Evolutionary conservation across 257 asterid species (phyloP), one percentile per base, ranked within the genome.

Genomic region (Capsicum chinense): DNA sequence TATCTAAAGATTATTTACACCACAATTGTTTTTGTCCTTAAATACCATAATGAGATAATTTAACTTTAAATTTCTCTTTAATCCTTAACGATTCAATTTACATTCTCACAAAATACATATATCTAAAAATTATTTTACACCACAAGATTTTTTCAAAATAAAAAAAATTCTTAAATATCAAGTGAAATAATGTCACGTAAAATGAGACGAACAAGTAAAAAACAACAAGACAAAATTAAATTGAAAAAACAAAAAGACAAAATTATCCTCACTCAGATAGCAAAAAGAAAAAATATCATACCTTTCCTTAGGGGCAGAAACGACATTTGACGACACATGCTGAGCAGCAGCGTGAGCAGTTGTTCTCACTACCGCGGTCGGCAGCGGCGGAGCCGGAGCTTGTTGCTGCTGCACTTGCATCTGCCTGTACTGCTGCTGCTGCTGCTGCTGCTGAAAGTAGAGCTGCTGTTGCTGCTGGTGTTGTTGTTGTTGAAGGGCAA

Each of bases 231-330:
- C 14, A 19, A 62, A 62, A 62, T 64, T 5, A 64, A 54, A 50
- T 21, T 50, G n/a, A 52, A 26, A 76, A 3, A 26, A 21, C 1
- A 26, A 52, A 70, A 76, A 26, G 81, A 76, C 81, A 76, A 76
- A 76, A 47, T 52, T 76, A 52, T 76, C 63, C 63, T 76, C 48
- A 9, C 21, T 60, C 80, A 11, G 33, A 26, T 1, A 26, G 21
- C 42, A 5, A 63, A 39, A 21, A 26, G 0, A 17, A 64, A 33
- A 12, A 50, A 80, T 10, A 9, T 58, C 80, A 7, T 54, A 93
- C 97, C 94, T 93, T 87, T 92, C 97, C 86, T 92, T 93, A 0
- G 89, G 90, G 79, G 90, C 73, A 80, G 80, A 91, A 69, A 90
- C 83, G 64, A 85, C 90, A 86, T 84, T 85, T 13, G 83, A 86